A percentile compares a stretch with the other conserved stretches of the same genome.
These are phyloP conservation scores for Rhodosporidiobolus sp. DNA, from an alignment of 768 basidiomycete species.

Conservation along the genomic window DNA sequence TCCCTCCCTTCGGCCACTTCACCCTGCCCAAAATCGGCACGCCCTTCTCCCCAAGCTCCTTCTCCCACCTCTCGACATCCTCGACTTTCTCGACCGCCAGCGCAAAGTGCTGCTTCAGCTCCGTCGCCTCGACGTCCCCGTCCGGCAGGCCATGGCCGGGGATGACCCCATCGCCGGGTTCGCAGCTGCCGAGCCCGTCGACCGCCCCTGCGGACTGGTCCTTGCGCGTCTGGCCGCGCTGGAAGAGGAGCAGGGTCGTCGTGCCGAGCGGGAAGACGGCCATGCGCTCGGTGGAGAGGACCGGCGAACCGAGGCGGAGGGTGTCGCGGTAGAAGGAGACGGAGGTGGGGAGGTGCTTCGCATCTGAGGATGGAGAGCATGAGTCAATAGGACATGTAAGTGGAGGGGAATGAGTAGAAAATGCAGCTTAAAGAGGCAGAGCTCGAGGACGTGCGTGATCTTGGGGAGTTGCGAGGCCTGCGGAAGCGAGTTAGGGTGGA, in stretches of 20 bases:
- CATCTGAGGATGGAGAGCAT: conserved; percentile 6
- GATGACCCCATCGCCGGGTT: not conserved
- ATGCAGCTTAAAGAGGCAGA: conserved; percentile 18
- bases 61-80: conserved; percentile 22
- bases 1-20: conserved; percentile 29
- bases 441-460: conserved; percentile 35
- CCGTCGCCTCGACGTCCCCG: not conserved
- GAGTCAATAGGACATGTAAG: not conserved
- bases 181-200: not conserved
- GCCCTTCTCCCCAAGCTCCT: conserved; percentile 1
- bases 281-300: conserved; percentile 13
- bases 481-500: not conserved
- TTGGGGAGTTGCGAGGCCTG: conserved; percentile 17
- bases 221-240: conserved; percentile 7
- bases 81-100: conserved; percentile 24
- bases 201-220: not conserved
- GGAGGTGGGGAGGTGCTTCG: conserved; percentile 10
- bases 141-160: conserved; percentile 17
- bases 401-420: not conserved
- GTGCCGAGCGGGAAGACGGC: conserved; percentile 31
- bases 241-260: conserved; percentile 29
- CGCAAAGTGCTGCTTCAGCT: conserved; percentile 30
- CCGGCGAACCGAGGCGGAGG: conserved; percentile 22
- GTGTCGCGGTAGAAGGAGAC: conserved; percentile 24
- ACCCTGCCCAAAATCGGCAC: conserved; percentile 13